Percentiles rank a stretch among this genome's conserved stretches.
Conservation (phyloP, 148 eudicot genomes). For the Camellia sinensis region DNA sequence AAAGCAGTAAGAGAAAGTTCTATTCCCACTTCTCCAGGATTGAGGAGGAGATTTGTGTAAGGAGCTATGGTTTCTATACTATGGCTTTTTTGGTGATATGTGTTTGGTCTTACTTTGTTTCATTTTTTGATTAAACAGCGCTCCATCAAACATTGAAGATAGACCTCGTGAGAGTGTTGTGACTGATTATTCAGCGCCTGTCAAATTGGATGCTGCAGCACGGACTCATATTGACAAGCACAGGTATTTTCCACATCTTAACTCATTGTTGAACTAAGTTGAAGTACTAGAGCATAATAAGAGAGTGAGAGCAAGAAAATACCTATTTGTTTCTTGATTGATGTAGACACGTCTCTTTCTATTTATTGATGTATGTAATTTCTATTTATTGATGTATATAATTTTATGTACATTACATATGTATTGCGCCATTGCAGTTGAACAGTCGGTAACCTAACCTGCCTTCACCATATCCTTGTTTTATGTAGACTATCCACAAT, state of each 20-base stretch:
- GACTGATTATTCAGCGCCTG: constrained; percentile 39
- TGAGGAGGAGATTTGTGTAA: constrained; percentile 82
- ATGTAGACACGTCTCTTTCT: too few relatives aligned
- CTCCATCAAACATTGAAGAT: constrained; percentile 34
- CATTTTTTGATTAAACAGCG: constrained; percentile 35
- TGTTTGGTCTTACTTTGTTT: constrained; percentile 9
- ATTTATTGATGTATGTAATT: too few relatives aligned
- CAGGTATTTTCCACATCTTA: not conserved
- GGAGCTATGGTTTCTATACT: constrained; percentile 17
- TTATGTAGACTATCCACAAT: too few relatives aligned
- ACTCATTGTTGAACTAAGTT: not conserved
- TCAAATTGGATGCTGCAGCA: constrained; percentile 16
- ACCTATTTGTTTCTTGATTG: too few relatives aligned
- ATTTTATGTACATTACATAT: not conserved
- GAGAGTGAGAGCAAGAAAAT: not conserved
- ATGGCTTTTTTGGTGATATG: not conserved
- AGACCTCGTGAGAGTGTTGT: constrained; percentile 36
- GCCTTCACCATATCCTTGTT: not conserved
- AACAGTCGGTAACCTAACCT: not conserved
- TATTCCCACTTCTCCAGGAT: constrained; percentile 41
- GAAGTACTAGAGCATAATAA: not conserved
- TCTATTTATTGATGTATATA: not conserved
- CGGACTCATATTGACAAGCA: not conserved
- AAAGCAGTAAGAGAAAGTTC: constrained; percentile 41
- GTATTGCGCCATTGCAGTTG: not conserved